Evolutionary conservation across 768 basidiomycete species (phyloP).

Genomic region (Boletellus ananas): DNA sequence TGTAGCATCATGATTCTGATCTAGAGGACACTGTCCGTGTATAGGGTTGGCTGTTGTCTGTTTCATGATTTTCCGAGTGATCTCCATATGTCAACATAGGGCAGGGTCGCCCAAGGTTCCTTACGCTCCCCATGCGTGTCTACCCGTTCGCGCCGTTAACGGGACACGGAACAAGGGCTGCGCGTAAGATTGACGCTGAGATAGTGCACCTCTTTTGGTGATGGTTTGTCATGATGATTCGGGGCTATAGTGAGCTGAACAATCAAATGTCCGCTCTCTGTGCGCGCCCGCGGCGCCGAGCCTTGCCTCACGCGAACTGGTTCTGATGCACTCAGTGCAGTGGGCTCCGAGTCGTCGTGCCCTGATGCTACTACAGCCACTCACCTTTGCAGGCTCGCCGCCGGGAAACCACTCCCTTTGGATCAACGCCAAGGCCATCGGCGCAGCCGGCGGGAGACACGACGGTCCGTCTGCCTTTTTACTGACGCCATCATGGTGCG

Average conservation of each 20-base stretch:
- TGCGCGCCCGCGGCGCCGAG: slow-evolving; percentile 6
- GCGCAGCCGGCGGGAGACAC: too few species aligned
- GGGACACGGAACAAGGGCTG: not conserved
- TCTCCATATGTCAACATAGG: not conserved
- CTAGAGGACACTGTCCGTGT: not conserved
- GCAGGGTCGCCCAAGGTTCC: not conserved
- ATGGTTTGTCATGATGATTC: not conserved
- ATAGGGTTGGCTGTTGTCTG: not conserved
- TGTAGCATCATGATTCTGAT: slow-evolving; percentile 1
- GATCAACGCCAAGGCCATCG: not conserved
- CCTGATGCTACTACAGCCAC: not conserved
- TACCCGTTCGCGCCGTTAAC: not conserved
- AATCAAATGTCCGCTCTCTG: slow-evolving; percentile 6
- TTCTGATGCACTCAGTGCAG: not conserved
- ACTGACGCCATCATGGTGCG: too few species aligned
- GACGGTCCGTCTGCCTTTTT: not conserved
- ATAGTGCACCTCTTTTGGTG: slow-evolving; percentile 2
- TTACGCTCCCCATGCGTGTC: slow-evolving; percentile 1
- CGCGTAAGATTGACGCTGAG: slow-evolving; percentile 17
- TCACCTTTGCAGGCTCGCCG: not conserved
- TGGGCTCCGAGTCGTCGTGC: not conserved
- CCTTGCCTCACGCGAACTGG: not conserved
- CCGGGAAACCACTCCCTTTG: not conserved
- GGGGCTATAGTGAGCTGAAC: not conserved
- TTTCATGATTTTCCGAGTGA: slow-evolving; percentile 5